phyloP scores from a whole-genome alignment of 2,329 filamentous ascomycete genomes.

The Fonsecaea pugnacius region DNA sequence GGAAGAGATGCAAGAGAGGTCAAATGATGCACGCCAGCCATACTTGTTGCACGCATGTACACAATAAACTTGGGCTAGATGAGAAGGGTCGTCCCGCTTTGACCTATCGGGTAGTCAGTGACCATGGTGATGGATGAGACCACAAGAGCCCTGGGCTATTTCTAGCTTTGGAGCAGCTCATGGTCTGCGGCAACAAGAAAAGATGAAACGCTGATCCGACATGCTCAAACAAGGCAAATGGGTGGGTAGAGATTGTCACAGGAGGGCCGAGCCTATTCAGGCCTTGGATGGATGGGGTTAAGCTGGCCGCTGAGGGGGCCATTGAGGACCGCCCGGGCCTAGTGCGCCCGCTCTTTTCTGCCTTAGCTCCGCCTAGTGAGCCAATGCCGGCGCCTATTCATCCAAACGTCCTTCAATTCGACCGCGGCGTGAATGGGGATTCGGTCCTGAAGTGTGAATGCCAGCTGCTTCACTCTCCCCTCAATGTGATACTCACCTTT shows the following conservation, averaged over 20 bases:
- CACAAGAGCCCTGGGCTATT: slow-evolving; percentile 10
- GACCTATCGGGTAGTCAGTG: slow-evolving; percentile 1
- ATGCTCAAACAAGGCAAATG: slow-evolving; percentile 12
- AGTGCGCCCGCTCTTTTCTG: slow-evolving; percentile 7
- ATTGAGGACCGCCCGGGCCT: not conserved
- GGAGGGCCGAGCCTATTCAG: slow-evolving; percentile 17
- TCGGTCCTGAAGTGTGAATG: slow-evolving; percentile 22
- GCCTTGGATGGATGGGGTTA: slow-evolving; percentile 14
- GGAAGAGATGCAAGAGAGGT: not conserved
- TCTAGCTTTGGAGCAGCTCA: slow-evolving; percentile 11
- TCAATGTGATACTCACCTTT: slow-evolving; percentile 16
- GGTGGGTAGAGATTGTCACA: slow-evolving; percentile 19
- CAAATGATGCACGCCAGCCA: slow-evolving; percentile 14
- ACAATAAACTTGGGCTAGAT: slow-evolving; percentile 16
- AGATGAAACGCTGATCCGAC: slow-evolving; percentile 36
- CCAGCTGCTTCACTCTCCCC: slow-evolving; percentile 17
- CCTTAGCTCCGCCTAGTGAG: slow-evolving; percentile 11
- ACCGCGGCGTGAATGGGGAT: slow-evolving; percentile 25
- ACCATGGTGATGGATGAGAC: slow-evolving; percentile 4
- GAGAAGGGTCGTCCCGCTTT: slow-evolving; percentile 16
- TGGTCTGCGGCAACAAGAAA: slow-evolving; percentile 12
- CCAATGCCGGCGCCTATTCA: slow-evolving; percentile 31
- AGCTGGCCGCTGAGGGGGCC: slow-evolving; percentile 1
- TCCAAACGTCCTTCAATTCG: slow-evolving; percentile 33
- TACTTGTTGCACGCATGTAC: slow-evolving; percentile 11